A percentile compares a stretch with the other conserved stretches of the same genome.
Conservation (phyloP, 352 stramenopile species). For the Phytophthora aleatoria region DNA sequence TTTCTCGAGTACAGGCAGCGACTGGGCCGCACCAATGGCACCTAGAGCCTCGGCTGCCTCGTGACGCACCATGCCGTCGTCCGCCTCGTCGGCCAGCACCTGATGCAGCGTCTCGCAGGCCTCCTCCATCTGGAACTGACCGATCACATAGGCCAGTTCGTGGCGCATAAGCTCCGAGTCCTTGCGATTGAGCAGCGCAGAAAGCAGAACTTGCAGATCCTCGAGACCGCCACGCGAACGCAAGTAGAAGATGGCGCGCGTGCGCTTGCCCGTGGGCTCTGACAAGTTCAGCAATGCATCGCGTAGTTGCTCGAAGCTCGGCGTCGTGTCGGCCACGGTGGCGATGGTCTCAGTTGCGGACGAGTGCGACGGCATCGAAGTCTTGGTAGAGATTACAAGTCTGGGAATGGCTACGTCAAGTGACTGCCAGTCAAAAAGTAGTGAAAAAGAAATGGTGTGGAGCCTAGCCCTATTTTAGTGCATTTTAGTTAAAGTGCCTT, state of each 20-base stretch:
- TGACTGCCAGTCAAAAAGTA: constrained; percentile 16
- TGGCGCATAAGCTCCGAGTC: constrained; percentile 96
- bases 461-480: neutral
- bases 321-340: constrained; percentile 28
- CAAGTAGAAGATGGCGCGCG: constrained; percentile 92
- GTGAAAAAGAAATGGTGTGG: neutral
- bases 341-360: constrained; percentile 25
- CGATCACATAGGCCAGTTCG: constrained; percentile 98
- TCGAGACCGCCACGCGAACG: constrained; percentile 79
- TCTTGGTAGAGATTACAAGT: neutral
- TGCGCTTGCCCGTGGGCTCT: constrained; percentile 90
- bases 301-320: constrained; percentile 64
- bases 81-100: constrained; percentile 83
- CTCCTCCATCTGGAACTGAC: constrained; percentile 94
- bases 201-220: constrained; percentile 77
- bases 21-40: constrained; percentile 91
- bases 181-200: constrained; percentile 81
- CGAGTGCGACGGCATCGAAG: constrained; percentile 29
- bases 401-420: constrained; percentile 24
- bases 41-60: constrained; percentile 96
- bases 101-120: constrained; percentile 78
- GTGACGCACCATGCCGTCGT: constrained; percentile 94
- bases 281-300: constrained; percentile 75
- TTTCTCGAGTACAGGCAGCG: constrained; percentile 87
- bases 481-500: constrained; percentile 6